Evolutionary conservation across 768 basidiomycete species (phyloP).

Genomic region (Coprinellus aureogranulatus): DNA sequence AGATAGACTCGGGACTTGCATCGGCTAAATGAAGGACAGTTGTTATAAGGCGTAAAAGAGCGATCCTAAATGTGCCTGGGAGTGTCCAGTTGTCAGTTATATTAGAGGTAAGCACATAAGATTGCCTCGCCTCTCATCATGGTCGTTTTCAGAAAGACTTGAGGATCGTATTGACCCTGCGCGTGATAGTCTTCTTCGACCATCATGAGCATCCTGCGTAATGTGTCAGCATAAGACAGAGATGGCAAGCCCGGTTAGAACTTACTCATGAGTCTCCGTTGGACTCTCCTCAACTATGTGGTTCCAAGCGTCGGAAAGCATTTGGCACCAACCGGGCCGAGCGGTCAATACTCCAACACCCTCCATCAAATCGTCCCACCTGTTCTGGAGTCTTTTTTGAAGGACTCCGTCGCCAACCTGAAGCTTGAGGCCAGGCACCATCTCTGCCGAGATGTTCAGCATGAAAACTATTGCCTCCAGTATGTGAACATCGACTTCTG

Average conservation of each 20-base stretch:
- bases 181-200: constrained; percentile 18
- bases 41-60: not conserved
- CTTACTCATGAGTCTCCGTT: constrained; percentile 17
- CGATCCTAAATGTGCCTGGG: not conserved
- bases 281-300: constrained; percentile 24
- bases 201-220: constrained; percentile 16
- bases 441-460: constrained; percentile 18
- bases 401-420: constrained; percentile 5
- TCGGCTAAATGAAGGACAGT: constrained; percentile 1
- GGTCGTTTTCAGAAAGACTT: constrained; percentile 7
- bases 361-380: constrained; percentile 21
- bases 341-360: constrained; percentile 21
- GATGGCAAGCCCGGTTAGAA: not conserved
- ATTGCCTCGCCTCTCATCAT: not conserved
- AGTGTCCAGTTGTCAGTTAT: too few relatives aligned
- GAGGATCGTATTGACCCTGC: constrained; percentile 3
- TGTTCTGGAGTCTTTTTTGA: constrained; percentile 14
- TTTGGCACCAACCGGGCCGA: constrained; percentile 25
- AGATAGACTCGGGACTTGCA: constrained; percentile 7
- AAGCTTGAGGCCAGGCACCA: constrained; percentile 22
- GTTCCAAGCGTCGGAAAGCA: constrained; percentile 23
- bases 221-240: not conserved
- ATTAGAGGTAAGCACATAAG: too few relatives aligned
- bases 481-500: constrained; percentile 18
- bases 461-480: constrained; percentile 23